phyloP scores from a whole-genome alignment of 2,329 filamentous ascomycete species.

The Corinectria fuckeliana region DNA sequence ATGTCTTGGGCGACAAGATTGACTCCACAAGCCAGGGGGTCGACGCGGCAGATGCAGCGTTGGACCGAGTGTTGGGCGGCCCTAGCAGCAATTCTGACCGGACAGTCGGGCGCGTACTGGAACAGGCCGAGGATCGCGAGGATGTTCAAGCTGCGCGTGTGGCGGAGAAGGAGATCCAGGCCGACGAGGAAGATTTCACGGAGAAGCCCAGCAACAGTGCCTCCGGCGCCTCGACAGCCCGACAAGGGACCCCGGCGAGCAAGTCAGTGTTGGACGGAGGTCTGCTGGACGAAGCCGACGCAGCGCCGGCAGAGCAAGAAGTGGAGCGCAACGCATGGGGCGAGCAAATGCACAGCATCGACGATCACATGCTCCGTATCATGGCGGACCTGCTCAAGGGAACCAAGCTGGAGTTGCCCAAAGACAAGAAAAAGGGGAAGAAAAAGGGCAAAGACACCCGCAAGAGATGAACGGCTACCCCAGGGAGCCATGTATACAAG shows the following conservation, averaged over 20 bases:
- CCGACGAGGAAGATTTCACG: constrained; percentile 84
- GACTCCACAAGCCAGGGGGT: constrained; percentile 58
- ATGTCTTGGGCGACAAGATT: constrained; percentile 68
- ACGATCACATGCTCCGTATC: constrained; percentile 76
- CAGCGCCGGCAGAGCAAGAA: constrained; percentile 44
- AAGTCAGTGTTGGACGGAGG: constrained; percentile 44
- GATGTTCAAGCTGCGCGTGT: constrained; percentile 87
- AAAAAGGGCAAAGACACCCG: constrained; percentile 65
- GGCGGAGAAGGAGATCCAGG: constrained; percentile 87
- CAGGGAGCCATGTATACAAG: constrained; percentile 18
- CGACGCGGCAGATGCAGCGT: constrained; percentile 78
- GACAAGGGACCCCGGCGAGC: constrained; percentile 58
- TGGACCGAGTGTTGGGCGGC: constrained; percentile 82
- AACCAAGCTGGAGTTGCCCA: constrained; percentile 67
- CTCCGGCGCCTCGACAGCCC: constrained; percentile 57
- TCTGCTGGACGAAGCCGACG: constrained; percentile 42
- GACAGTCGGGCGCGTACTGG: constrained; percentile 74
- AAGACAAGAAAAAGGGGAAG: constrained; percentile 69
- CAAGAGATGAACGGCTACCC: constrained; percentile 47
- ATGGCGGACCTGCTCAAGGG: constrained; percentile 69
- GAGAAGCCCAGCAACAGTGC: constrained; percentile 61
- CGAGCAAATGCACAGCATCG: constrained; percentile 65
- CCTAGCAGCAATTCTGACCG: constrained; percentile 66
- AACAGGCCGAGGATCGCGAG: constrained; percentile 90
- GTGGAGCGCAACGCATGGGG: constrained; percentile 67